Base-by-base conservation (phyloP, 305 asterid species). In the Ajuga reptans region DNA sequence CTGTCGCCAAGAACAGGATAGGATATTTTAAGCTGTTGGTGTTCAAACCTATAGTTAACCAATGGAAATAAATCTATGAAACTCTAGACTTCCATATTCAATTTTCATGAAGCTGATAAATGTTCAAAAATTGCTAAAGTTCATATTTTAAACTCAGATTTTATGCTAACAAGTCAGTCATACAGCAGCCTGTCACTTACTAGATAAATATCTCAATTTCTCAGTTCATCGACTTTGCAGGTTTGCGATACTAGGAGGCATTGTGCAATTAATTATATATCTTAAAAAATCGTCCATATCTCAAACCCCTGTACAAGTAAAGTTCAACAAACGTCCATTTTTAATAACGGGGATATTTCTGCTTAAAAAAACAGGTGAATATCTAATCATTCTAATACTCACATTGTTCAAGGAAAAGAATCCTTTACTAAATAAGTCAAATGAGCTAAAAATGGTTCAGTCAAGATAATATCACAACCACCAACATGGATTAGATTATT, bases 371-470 rank as follows among this genome's bases (percentile, higher is more conserved):
- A 18, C 41, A 57, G 33, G 9, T 27, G 34, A 43, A 8, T 16
- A 58, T 5, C 41, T 16, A 36, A 69, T 59, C 68, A 51, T 21
- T 66, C 43, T 61, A 78, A 45, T 41, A 42, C 65, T 60, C 65
- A 55, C 34, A 69, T 72, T 60, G 29, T 56, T 66, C 72, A 15
- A 37, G 66, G 31, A 68, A 62, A 6, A 14, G 15, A 55, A 55
- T 21, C 50, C 42, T 66, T 39, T 6, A 46, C 52, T 43, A 53
- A 14, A 62, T n/a, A 65, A 64, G 47, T 68, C 55, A 31, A 41
- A 69, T 54, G 36, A 74, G 77, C 73, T 70, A 55, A 53, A 62
- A 67, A 33, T 27, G 15, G 11, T 12, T 51, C 36, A 59, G 7
- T 2, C 9, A 4, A 29, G 14, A 46, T 49, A 49, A 64, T n/a